Conservation (phyloP, 1,139 yeast species). For the Arxiozyma slooffiae region DNA sequence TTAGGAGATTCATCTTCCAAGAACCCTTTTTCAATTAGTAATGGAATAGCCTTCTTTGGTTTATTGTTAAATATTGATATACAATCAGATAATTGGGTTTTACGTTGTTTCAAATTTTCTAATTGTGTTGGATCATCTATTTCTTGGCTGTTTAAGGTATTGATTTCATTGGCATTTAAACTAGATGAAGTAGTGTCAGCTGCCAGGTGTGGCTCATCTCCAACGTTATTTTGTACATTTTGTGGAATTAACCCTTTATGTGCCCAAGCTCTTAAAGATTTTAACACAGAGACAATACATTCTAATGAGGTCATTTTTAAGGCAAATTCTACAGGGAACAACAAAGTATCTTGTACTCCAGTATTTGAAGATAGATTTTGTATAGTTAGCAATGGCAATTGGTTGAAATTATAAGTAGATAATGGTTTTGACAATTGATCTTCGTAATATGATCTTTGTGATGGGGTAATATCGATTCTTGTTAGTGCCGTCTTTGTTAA, state of each 20-base stretch:
- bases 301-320: conserved; percentile 73
- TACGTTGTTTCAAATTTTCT: conserved; percentile 73
- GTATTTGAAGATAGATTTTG: conserved; percentile 52
- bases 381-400: conserved; percentile 68
- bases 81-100: conserved; percentile 72
- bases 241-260: conserved; percentile 51
- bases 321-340: conserved; percentile 71
- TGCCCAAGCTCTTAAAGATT: conserved; percentile 82
- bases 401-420: conserved; percentile 64
- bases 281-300: conserved; percentile 71
- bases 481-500: conserved; percentile 64
- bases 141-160: conserved; percentile 28
- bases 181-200: conserved; percentile 4
- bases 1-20: conserved; percentile 50
- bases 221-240: not conserved
- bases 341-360: conserved; percentile 41
- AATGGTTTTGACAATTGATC: conserved; percentile 54
- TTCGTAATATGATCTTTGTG: conserved; percentile 56
- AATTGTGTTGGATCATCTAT: conserved; percentile 76
- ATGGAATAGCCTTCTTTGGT: conserved; percentile 69
- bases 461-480: conserved; percentile 60
- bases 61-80: conserved; percentile 71
- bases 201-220: not conserved
- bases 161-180: conserved; percentile 12
- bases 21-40: conserved; percentile 53